Base-by-base conservation (phyloP, 345 rosid species). In the Populus davidiana region DNA sequence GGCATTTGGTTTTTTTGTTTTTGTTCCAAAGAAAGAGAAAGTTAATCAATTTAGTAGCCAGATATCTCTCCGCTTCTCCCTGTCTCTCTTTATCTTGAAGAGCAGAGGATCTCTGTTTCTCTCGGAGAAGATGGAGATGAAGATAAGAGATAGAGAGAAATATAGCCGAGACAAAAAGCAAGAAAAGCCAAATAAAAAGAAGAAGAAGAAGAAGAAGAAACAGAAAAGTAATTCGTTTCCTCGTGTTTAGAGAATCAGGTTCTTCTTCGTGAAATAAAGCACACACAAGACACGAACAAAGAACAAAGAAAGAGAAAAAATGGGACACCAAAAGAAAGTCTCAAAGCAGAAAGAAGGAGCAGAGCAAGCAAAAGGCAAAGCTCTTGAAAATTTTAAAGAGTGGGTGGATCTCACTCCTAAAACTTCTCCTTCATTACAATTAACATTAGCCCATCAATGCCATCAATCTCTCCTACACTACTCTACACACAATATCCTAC, bases 181-280 rank as follows among this genome's bases (percentile, higher is more conserved):
- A 72, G 43, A 62, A 35, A 77, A 27, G 38, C 43, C 83, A 67
- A 35, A 27, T 47, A 18, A 67, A 62, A 50, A 33, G 67, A 23
- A 76, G 39, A 49, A 27, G n/a, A 66, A 74, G 74, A 80, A 81
- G 85, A 56, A 75, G 36, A 33, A 33, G 36, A 47, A 49, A 65
- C 65, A 64, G 73, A 78, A 80, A 82, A 79, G 81, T 80, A 91
- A 86, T 83, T 83, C 82, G 86, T 81, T 69, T 90, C 80, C 90
- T 89, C 91, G 91, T 82, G 90, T 83, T 86, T 69, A 83, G 88
- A 91, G 96, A 93, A 93, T 91, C 98, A 82, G 93, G 91, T 89
- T 87, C 94, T 89, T 86, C 92, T 89, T 86, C 91, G 84, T 85
- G 89, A 86, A 78, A 82, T 64, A 88, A 86, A 89, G 85, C 81